Base-by-base conservation (phyloP, 106 monocot genomes). In the Dactylorhiza incarnata region DNA sequence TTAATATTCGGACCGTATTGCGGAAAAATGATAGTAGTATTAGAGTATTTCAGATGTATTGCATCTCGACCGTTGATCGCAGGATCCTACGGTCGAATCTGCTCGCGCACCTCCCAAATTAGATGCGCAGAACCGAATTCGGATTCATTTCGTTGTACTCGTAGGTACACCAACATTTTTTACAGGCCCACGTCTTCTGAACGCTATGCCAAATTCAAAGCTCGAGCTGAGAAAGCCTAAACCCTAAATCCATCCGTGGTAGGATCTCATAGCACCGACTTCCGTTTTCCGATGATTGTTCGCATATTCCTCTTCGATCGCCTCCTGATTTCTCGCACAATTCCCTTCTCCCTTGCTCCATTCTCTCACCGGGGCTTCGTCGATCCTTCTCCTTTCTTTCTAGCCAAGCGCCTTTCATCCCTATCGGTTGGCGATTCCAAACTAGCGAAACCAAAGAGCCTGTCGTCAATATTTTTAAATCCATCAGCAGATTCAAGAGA, bases 391-490 rank as follows among this genome's bases (percentile, higher is more conserved):
- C 9, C 24, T 24, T 65, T 65, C 65, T 14, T 65, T 26, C 29
- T 25, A 13, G 29, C 12, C 65, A 37, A 11, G 29, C 13, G 65
- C 24, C 4, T 65, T 12, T 65, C 11, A 26, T 65, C 65, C 4
- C 11, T 29, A 29, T 11, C 16, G 8, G 72, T 11, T 17, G 72
- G 23, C 9, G 72, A 20, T 49, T 48, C 47, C 17, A 72, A 72
- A 20, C 49, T 23, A 13, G 2, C 49, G 49, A 49, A 72, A 72
- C 23, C 72, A 49, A 72, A 72, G 72, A 72, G 72, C 16, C 22
- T 72, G 19, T 72, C 72, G 22, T 72, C 72, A 11, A 48, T 72
- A 72, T 72, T 72, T 49, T 0, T 48, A 19, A 23, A 44, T 72
- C 23, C 47, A 48, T 72, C 72, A 49, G 19, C 49, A 49, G 23